phyloP scores from a whole-genome alignment of 1,284 basidiomycete species.

The Salmacisia buchloeana region DNA sequence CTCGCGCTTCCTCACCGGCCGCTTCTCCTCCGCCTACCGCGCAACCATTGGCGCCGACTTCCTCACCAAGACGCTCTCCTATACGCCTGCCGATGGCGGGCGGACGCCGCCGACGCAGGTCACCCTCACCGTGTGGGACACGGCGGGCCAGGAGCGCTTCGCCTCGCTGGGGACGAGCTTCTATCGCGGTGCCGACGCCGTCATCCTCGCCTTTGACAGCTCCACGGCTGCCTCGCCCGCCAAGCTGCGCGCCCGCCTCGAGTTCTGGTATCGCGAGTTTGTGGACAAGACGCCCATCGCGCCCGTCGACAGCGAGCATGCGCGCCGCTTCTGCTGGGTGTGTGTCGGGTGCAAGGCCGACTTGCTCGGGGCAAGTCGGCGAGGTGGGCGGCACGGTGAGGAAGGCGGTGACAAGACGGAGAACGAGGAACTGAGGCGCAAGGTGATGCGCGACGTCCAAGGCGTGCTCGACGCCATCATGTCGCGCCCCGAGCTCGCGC shows the following conservation, averaged over 20 bases:
- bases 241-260: constrained; percentile 16
- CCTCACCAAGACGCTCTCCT: constrained; percentile 27
- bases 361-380: too few species aligned
- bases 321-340: constrained; percentile 35
- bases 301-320: constrained; percentile 17
- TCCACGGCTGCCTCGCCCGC: constrained; percentile 10
- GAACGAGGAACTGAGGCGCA: constrained; percentile 2
- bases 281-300: constrained; percentile 28
- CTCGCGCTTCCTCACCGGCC: constrained; percentile 25
- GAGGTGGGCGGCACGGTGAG: too few species aligned
- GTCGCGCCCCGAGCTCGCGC: not conserved
- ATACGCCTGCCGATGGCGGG: constrained; percentile 2
- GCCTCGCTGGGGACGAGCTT: constrained; percentile 40
- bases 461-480: constrained; percentile 19
- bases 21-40: constrained; percentile 27
- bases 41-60: constrained; percentile 46
- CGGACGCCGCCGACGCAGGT: constrained; percentile 12
- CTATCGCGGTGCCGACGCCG: constrained; percentile 42
- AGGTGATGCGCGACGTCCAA: constrained; percentile 5
- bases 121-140: constrained; percentile 18
- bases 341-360: constrained; percentile 37
- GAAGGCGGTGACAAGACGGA: not conserved
- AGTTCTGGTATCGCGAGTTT: constrained; percentile 32
- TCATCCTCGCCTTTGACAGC: constrained; percentile 33
- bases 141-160: constrained; percentile 46